phyloP scores from a whole-genome alignment of 2,329 filamentous ascomycete species.

The Periglandula ipomoeae region DNA sequence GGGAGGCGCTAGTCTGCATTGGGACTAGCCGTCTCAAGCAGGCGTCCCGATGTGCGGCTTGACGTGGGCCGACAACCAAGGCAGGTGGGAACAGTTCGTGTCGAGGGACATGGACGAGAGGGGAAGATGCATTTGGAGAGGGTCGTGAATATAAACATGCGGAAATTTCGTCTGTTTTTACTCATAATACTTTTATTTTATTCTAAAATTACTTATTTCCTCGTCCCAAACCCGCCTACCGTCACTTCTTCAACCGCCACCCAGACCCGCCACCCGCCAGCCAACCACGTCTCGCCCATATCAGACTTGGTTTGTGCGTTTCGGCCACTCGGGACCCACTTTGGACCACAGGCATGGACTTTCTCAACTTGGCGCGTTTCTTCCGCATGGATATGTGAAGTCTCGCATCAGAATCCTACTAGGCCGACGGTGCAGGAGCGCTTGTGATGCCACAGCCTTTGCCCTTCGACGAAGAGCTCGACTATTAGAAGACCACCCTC shows the following conservation, averaged over 20 bases:
- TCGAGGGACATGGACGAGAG: neutral
- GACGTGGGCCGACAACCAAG: constrained; percentile 2
- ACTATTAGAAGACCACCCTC: neutral
- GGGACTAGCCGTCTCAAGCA: constrained; percentile 2
- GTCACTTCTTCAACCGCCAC: no score
- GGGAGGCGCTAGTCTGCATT: constrained; percentile 29
- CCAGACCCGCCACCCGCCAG: no score
- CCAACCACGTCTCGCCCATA: neutral
- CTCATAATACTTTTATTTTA: no score
- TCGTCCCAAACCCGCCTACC: no score
- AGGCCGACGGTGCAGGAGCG: neutral
- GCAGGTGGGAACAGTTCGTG: neutral
- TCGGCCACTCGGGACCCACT: constrained; percentile 1
- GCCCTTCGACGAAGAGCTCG: neutral
- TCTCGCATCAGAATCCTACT: neutral
- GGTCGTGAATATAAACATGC: no score
- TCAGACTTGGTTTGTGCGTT: constrained; percentile 2
- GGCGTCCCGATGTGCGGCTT: constrained; percentile 1
- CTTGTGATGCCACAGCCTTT: neutral
- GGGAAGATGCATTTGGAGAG: no score
- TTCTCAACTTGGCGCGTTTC: neutral
- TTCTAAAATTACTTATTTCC: no score
- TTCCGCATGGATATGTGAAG: neutral
- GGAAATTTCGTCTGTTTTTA: no score
- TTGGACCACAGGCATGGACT: constrained; percentile 3